Evolutionary conservation across 495 filamentous ascomycete species (phyloP).

Genomic region (Talaromyces stipitatus): DNA sequence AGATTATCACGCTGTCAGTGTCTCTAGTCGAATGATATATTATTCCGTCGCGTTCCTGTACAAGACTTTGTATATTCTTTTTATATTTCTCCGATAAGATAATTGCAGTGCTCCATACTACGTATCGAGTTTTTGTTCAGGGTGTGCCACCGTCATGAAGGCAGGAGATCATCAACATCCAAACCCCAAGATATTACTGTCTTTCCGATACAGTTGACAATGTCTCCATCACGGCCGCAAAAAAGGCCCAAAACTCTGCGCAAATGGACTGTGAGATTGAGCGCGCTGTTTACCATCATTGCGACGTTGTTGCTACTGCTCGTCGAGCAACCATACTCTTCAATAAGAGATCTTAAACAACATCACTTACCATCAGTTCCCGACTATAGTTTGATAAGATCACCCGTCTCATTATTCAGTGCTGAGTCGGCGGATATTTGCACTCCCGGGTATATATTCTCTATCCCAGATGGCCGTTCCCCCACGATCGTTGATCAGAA

Average conservation of each 20-base stretch:
- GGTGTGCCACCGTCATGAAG: background rate
- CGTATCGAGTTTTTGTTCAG: too few relatives aligned
- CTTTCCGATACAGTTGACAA: background rate
- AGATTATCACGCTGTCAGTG: background rate
- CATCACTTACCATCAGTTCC: background rate
- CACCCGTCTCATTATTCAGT: background rate
- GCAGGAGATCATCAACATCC: background rate
- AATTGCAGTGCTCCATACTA: background rate
- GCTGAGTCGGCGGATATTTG: background rate
- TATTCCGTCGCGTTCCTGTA: background rate
- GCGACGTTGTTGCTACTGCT: background rate
- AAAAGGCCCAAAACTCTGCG: background rate
- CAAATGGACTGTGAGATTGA: background rate
- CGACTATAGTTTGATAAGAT: background rate
- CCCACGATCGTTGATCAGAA: conserved; percentile 39
- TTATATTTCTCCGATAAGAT: background rate
- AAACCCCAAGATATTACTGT: background rate
- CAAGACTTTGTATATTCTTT: background rate
- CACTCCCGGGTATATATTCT: conserved; percentile 27
- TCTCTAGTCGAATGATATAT: background rate
- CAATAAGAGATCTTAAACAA: background rate
- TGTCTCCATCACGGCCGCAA: background rate
- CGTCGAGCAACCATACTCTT: background rate
- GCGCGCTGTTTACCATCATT: background rate
- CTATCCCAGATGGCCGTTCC: conserved; percentile 37